Evolutionary conservation across 2,329 filamentous ascomycete species (phyloP), one percentile per base, ranked within the genome.

Genomic region (Ophiostoma tasmaniense): DNA sequence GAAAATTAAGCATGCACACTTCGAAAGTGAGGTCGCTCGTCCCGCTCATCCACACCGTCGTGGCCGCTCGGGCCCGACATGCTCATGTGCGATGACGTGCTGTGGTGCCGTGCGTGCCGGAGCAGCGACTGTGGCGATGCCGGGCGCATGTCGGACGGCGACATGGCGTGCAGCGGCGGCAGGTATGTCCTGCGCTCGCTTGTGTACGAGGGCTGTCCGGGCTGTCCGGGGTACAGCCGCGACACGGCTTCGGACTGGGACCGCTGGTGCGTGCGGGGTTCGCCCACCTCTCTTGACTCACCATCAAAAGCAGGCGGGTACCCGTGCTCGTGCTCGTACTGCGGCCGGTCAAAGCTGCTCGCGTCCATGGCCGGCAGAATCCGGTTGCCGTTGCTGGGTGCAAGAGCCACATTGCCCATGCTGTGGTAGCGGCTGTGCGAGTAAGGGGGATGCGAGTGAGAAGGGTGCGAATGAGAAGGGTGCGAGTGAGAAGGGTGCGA

Each of bases 201-300:
- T 7, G 50, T 11, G 6, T 55, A 45, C 5, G 33, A 4, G 33
- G 33, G 1, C 5, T 45, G 42, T 6, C 22, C 33, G 33, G 33
- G 1, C 5, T 45, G 42, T 6, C 22, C 50, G 13, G 14, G 55
- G n/a, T 61, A 25, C 25, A 17, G 25, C 0, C 14, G 55, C 25
- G 25, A 14, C 11, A 25, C 55, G 4, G 55, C 55, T 7, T 61
- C 55, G 13, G 73, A 73, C 33, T 72, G 70, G 11, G 73, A 73
- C 22, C 73, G 73, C 68, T 73, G 73, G 64, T 73, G 73, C 55
- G 61, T 7, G 55, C 55, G 55, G 7, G 42, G 17, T 8, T 33
- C 33, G 5, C 33, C 8, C 42, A 45, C 4, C 3, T 45, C 42
- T 45, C 42, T n/a, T 17, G 42, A 45, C 17, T 45, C 42, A 6